These are phyloP conservation scores for Aspergillus heteromorphus DNA, from an alignment of 495 filamentous ascomycete species.

Conservation along the genomic window DNA sequence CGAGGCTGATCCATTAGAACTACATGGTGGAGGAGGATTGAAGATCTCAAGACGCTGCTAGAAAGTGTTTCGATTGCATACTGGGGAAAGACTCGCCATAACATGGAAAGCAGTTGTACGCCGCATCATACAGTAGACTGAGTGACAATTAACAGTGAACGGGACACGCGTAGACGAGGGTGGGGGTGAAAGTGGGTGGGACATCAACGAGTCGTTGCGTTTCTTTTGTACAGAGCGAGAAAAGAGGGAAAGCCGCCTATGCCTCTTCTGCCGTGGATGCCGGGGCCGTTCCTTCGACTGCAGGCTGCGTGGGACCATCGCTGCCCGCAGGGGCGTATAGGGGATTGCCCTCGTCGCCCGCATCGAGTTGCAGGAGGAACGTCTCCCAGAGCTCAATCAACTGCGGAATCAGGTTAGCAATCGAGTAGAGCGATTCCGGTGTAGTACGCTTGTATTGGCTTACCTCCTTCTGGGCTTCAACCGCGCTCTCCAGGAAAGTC, in stretches of 20 bases:
- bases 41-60: constrained; percentile 4
- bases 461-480: constrained; percentile 98
- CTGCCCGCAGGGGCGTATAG: constrained; percentile 59
- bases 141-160: background rate
- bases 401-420: constrained; percentile 38
- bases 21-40: constrained; percentile 2
- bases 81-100: constrained; percentile 11
- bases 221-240: constrained; percentile 16
- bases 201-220: constrained; percentile 7
- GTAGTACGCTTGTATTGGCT: constrained; percentile 16
- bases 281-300: constrained; percentile 25
- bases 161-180: constrained; percentile 1
- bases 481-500: constrained; percentile 91
- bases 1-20: background rate
- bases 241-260: constrained; percentile 8
- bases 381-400: constrained; percentile 99
- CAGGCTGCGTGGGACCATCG: constrained; percentile 17
- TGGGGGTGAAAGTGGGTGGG: background rate
- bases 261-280: constrained; percentile 35
- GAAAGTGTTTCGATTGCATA: constrained; percentile 10
- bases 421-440: background rate
- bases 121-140: constrained; percentile 10
- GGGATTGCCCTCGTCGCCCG: constrained; percentile 79
- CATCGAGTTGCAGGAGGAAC: constrained; percentile 89
- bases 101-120: constrained; percentile 7